A percentile compares a stretch with the other conserved stretches of the same genome.
Conservation (phyloP, 2,329 filamentous ascomycete species). For the Mariannaea elegans region DNA sequence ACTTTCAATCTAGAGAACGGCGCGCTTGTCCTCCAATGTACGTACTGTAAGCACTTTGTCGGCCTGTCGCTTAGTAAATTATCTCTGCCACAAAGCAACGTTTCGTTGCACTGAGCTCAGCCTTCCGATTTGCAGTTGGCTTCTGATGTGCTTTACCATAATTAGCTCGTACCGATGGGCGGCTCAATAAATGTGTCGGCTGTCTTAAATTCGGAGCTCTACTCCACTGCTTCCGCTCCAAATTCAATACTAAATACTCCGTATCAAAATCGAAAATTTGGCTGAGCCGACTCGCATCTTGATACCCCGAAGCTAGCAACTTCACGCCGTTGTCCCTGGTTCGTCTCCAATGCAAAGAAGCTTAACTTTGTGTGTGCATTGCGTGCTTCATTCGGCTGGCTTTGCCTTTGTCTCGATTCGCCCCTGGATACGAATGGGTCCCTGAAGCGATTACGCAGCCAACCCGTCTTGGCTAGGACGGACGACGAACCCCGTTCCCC, state of each 20-base stretch:
- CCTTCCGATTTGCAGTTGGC: slow-evolving; percentile 4
- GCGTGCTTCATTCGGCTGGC: slow-evolving; percentile 24
- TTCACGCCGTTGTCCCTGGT: neutral
- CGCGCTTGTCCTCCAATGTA: neutral
- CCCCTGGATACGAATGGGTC: slow-evolving; percentile 35
- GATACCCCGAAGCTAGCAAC: slow-evolving; percentile 18
- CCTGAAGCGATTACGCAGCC: slow-evolving; percentile 36
- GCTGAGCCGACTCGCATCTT: neutral
- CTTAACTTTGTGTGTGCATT: slow-evolving; percentile 38
- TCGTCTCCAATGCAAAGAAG: slow-evolving; percentile 33
- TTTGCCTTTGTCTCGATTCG: slow-evolving; percentile 4
- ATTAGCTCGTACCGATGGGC: neutral
- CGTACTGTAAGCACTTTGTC: too few species aligned
- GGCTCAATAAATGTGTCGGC: too few species aligned
- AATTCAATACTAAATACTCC: too few species aligned
- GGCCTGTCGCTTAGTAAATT: neutral
- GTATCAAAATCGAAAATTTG: neutral
- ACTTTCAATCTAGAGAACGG: neutral
- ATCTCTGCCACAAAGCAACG: slow-evolving; percentile 7
- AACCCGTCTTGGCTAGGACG: slow-evolving; percentile 13
- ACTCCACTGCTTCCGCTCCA: too few species aligned
- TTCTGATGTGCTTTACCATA: slow-evolving; percentile 7
- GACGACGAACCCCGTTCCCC: slow-evolving; percentile 3
- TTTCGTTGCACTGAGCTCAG: slow-evolving; percentile 18
- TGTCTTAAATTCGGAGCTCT: too few species aligned